A percentile compares a stretch with the other conserved stretches of the same genome.
Conservation (phyloP, 495 filamentous ascomycete species). For the Penicillium riverlandense region DNA sequence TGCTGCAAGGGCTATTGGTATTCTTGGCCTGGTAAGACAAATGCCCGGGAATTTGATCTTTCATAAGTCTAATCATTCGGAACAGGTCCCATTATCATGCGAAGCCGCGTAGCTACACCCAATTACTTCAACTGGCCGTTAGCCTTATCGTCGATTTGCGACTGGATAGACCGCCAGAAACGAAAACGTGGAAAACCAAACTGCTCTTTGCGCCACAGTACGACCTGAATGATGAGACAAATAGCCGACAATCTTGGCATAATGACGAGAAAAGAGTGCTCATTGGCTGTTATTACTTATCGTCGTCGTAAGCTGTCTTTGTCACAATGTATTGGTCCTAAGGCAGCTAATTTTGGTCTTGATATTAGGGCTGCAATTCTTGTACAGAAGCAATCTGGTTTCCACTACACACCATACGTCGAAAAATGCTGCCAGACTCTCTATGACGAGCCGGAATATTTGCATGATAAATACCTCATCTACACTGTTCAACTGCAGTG, state of each 20-base stretch:
- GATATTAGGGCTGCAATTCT: constrained; percentile 8
- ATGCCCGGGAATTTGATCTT: too few relatives aligned
- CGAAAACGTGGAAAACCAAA: constrained; percentile 14
- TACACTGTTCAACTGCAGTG: constrained; percentile 15
- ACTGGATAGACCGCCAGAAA: constrained; percentile 25
- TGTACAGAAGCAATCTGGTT: constrained; percentile 15
- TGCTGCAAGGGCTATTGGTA: constrained; percentile 40
- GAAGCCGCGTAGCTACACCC: constrained; percentile 32
- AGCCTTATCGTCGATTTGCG: constrained; percentile 39
- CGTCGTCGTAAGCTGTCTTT: constrained; percentile 10
- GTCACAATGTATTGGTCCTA: not conserved
- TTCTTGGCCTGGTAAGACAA: constrained; percentile 34
- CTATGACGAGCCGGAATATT: constrained; percentile 1
- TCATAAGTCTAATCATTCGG: not conserved
- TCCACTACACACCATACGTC: constrained; percentile 10
- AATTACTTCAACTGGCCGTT: constrained; percentile 36
- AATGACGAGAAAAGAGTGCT: constrained; percentile 16
- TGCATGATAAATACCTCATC: constrained; percentile 13
- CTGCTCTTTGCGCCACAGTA: constrained; percentile 5
- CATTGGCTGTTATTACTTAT: constrained; percentile 18
- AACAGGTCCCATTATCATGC: constrained; percentile 22
- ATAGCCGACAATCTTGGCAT: constrained; percentile 11
- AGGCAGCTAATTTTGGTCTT: not conserved
- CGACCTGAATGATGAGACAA: not conserved
- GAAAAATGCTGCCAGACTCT: constrained; percentile 15